Evolutionary conservation across 352 stramenopile genomes (phyloP).

Genomic region (Globisporangium okanoganense): DNA sequence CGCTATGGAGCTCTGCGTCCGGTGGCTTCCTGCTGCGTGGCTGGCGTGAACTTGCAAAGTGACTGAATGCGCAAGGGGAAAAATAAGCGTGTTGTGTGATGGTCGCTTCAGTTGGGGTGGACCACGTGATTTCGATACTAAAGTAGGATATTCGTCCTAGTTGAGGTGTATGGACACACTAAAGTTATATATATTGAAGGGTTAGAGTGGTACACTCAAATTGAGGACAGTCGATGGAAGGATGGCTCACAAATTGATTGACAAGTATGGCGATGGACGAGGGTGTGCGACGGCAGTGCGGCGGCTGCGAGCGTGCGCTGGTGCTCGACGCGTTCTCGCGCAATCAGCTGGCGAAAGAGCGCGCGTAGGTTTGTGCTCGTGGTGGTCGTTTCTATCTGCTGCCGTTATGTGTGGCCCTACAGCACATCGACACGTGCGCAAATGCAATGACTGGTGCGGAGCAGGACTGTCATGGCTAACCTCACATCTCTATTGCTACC

Average conservation of each 20-base stretch:
- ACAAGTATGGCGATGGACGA: neutral
- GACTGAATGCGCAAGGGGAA: slow-evolving; percentile 5
- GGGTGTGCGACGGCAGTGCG: slow-evolving; percentile 3
- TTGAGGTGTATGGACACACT: no score
- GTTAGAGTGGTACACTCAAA: neutral
- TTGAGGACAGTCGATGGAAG: neutral
- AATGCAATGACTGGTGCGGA: neutral
- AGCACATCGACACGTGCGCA: neutral
- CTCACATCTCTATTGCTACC: neutral
- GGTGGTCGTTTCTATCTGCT: neutral
- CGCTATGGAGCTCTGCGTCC: neutral
- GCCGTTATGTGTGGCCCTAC: neutral
- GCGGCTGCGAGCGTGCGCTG: slow-evolving; percentile 22
- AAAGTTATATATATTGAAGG: no score
- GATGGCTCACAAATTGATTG: neutral
- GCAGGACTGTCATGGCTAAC: neutral
- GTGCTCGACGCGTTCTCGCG: slow-evolving; percentile 31
- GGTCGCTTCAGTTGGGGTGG: slow-evolving; percentile 9
- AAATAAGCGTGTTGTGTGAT: neutral
- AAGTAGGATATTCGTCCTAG: neutral
- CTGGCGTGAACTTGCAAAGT: slow-evolving; percentile 10
- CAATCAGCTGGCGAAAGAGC: slow-evolving; percentile 42
- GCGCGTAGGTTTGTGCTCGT: slow-evolving; percentile 31
- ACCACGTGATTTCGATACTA: neutral
- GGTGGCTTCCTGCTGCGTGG: neutral